A percentile compares a stretch with the other conserved stretches of the same genome.
phyloP scores from a whole-genome alignment of 352 stramenopile genomes.

The Globisporangium solare region DNA sequence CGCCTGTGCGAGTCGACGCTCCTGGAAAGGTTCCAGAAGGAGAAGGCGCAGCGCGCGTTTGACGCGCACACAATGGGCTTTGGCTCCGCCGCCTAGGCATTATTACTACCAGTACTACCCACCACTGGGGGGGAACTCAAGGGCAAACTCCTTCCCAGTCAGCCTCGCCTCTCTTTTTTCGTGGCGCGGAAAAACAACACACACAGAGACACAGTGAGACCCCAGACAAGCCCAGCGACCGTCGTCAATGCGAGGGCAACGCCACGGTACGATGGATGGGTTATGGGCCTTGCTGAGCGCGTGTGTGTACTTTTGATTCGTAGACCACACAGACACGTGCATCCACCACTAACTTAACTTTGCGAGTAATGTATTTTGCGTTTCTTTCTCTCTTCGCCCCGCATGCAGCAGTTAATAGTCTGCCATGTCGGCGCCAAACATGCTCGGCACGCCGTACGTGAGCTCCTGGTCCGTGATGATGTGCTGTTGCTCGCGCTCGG shows the following conservation, averaged over 20 bases:
- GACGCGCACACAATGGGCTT: constrained; percentile 60
- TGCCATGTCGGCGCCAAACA: constrained; percentile 24
- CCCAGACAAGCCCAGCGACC: background rate
- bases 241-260: background rate
- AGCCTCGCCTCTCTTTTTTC: background rate
- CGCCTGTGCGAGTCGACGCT: constrained; percentile 58
- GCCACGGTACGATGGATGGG: background rate
- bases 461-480: constrained; percentile 35
- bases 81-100: constrained; percentile 11
- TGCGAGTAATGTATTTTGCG: background rate
- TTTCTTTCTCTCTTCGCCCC: constrained; percentile 1
- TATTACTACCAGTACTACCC: background rate
- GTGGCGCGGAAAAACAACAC: background rate
- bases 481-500: constrained; percentile 45
- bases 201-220: too few relatives aligned
- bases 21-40: constrained; percentile 51
- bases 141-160: background rate
- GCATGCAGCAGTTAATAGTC: background rate
- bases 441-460: constrained; percentile 35
- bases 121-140: background rate
- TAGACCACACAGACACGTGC: constrained; percentile 2
- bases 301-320: constrained; percentile 4
- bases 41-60: constrained; percentile 40
- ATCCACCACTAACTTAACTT: background rate
- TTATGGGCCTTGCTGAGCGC: background rate